Percentiles rank a stretch among this genome's conserved stretches.
Conservation (phyloP, 768 basidiomycete genomes). For the Fibroporia radiculosa region DNA sequence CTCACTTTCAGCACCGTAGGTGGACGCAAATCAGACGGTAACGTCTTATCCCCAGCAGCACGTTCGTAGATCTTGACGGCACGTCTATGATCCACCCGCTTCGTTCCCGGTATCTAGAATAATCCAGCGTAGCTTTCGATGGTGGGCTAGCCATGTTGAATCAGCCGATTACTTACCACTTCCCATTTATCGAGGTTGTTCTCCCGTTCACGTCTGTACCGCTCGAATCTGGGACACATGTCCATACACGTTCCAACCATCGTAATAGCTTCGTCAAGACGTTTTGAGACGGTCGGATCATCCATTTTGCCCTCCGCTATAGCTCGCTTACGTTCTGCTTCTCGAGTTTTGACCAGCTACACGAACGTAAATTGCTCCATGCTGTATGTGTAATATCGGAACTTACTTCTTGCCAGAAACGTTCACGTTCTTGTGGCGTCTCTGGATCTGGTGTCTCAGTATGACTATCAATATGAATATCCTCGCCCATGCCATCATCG, state of each 20-base stretch:
- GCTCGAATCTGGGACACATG: constrained; percentile 94
- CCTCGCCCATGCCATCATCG: constrained; percentile 24
- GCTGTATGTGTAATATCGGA: neutral
- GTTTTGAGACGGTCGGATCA: constrained; percentile 71
- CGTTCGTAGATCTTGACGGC: constrained; percentile 96
- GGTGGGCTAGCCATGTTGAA: neutral
- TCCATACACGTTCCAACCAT: constrained; percentile 87
- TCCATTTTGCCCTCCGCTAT: constrained; percentile 85
- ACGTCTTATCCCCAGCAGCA: constrained; percentile 83
- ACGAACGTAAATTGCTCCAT: constrained; percentile 13
- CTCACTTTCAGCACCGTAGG: constrained; percentile 72
- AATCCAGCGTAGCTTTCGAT: constrained; percentile 26
- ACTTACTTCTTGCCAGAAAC: constrained; percentile 66
- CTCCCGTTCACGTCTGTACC: constrained; percentile 83
- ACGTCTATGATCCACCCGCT: constrained; percentile 73
- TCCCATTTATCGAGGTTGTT: constrained; percentile 85
- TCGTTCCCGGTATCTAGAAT: constrained; percentile 69
- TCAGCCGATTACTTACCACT: constrained; percentile 44
- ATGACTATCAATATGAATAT: constrained; percentile 17
- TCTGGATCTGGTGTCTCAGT: constrained; percentile 47
- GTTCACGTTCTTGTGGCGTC: constrained; percentile 55
- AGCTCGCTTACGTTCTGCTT: constrained; percentile 60
- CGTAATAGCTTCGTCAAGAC: constrained; percentile 85
- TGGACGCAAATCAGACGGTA: constrained; percentile 90
- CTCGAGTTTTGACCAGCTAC: constrained; percentile 64